phyloP scores from a whole-genome alignment of 345 rosid genomes.

The Conringia planisiliqua region DNA sequence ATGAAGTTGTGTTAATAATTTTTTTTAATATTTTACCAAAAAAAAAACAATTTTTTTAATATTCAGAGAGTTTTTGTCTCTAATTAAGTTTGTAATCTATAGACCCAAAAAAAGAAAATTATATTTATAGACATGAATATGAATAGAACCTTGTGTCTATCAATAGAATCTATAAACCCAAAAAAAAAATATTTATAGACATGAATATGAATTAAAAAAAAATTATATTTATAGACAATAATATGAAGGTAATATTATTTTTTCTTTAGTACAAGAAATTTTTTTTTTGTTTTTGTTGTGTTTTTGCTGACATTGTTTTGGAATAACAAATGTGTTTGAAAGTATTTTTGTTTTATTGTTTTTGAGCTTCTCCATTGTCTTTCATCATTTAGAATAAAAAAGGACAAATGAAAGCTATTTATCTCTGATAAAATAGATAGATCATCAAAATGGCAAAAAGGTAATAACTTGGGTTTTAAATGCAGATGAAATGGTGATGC shows the following conservation, averaged over 20 bases:
- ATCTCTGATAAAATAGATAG: not conserved
- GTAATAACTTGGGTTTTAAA: not conserved
- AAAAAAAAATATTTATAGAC: too few relatives aligned
- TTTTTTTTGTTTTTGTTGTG: not conserved
- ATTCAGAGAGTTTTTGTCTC: not conserved
- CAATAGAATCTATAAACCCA: too few relatives aligned
- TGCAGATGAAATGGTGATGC: not conserved
- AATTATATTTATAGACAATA: not conserved
- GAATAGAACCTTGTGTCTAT: too few relatives aligned
- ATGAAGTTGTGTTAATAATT: not conserved
- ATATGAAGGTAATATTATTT: not conserved
- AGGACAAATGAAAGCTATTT: conserved; percentile 4
- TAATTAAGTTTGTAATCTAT: not conserved
- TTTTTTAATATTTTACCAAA: too few relatives aligned
- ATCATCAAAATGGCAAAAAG: conserved; percentile 14
- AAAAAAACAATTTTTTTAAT: too few relatives aligned
- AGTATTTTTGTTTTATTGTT: not conserved
- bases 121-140: too few relatives aligned
- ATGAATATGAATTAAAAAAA: not conserved
- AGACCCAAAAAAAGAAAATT: not conserved
- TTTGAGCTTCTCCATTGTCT: not conserved
- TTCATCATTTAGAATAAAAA: not conserved
- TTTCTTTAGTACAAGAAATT: not conserved
- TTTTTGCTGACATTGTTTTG: not conserved
- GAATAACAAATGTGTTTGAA: not conserved